Evolutionary conservation across 2,329 filamentous ascomycete species (phyloP), one percentile per base, ranked within the genome.

Genomic region (Penicillium sp.): DNA sequence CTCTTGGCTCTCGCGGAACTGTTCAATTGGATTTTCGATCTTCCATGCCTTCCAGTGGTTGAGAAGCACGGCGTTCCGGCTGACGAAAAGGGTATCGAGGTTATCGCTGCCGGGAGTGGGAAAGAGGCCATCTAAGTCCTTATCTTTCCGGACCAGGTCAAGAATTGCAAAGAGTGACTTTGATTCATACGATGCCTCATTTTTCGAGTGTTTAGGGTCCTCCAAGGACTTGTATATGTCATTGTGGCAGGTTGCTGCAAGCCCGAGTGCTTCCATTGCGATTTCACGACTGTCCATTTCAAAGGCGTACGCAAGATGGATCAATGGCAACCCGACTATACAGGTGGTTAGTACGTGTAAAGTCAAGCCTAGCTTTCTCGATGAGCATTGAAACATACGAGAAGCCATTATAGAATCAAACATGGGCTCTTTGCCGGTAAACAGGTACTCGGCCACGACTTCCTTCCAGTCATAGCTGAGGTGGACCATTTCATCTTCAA

Each of bases 11-110:
- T 89, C 83, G 57, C 86, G 83, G 70, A 97, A 96, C 68, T 92
- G 88, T 63, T 83, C 81, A n/a, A 82, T 81, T 0, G 90, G 88
- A 59, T 93, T 82, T 9, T 81, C 76, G 23, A 96, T 81, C 10
- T 82, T 79, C 93, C 92, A 97, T 3, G 89, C 87, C 64, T 96
- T 94, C 91, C 92, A 97, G 77, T 97, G 91, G 65, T 96, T 89
- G 45, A 97, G 75, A 17, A 96, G 79, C 0, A 87, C 81, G 15
- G 83, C 80, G 68, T 93, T 89, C 52, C 89, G 83, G 59, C 89
- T 79, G 36, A 83, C 75, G 60, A 97, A 88, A 8, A 97, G 78
- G 2, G 77, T 76, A 5, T 86, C 80, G 51, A 96, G 79, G 66
- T 94, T 90, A 36, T 82, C 79, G 49, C 79, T 75, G 1, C 84